These are phyloP conservation scores for Phialocephala sp. DNA, from an alignment of 2,329 filamentous ascomycete genomes.

Conservation along the genomic window DNA sequence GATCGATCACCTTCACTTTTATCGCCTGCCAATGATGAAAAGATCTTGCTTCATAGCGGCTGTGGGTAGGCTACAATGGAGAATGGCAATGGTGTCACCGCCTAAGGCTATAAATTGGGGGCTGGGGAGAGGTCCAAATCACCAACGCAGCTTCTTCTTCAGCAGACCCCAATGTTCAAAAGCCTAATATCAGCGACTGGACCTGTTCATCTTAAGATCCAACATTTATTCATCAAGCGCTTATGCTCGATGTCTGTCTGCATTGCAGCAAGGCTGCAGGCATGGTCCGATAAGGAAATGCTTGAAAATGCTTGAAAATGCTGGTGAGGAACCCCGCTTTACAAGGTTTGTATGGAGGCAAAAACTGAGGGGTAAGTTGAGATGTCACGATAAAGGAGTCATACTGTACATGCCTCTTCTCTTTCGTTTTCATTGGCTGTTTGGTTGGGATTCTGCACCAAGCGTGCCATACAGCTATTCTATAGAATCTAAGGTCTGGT, in stretches of 20 bases:
- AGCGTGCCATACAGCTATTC: no score
- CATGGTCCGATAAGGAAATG: conserved; percentile 11
- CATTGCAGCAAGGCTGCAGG: conserved; percentile 6
- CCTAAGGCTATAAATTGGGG: background rate
- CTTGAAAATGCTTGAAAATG: background rate
- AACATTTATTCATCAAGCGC: conserved; percentile 7
- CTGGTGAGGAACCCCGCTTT: background rate
- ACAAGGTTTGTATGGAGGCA: background rate
- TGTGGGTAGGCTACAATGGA: conserved; percentile 1
- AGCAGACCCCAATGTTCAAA: background rate
- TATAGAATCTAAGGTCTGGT: no score
- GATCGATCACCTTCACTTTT: background rate
- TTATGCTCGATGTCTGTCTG: conserved; percentile 5
- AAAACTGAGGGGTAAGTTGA: background rate
- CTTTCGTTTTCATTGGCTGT: background rate
- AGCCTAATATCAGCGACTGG: background rate
- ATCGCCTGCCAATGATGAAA: background rate
- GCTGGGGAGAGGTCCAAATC: background rate
- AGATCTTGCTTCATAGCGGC: background rate
- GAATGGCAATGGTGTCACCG: background rate
- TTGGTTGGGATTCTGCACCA: no score
- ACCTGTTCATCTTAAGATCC: background rate
- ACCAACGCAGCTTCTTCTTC: background rate
- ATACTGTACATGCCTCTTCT: background rate
- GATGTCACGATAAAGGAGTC: background rate